Evolutionary conservation across 192 early-diverging fungal species (phyloP), one percentile per base, ranked within the genome.

Genomic region (Entophlyctis helioformis): DNA sequence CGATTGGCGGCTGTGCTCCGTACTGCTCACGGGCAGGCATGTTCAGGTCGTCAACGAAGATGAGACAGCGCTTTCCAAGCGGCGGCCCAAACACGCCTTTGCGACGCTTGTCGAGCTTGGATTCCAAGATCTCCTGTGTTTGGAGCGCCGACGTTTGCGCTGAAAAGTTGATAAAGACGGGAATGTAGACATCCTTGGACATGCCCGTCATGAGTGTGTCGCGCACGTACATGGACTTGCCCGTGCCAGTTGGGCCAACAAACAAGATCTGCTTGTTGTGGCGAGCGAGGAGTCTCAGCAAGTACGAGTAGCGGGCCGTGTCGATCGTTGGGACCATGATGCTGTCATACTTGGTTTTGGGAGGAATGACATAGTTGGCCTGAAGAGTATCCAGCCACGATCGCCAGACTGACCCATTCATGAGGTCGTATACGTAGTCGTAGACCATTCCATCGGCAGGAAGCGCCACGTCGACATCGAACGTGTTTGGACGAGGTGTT

Each of bases 1-100:
- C 74, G 32, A 77, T 77, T n/a, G 74, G 74, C 13, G 74, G 74
- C 42, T 77, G 74, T 6, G 74, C 74, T 8, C 74, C 74, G 44
- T 77, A 77, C 34, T 46, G 39, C 46, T 77, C 74, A 21, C 68
- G 50, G 13, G 71, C 67, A 8, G 74, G 74, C 74, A 77, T 77
- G 60, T 77, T 77, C 44, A 77, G 46, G 51, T 77, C 74, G 47
- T 77, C 74, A 1, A 77, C 72, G 54, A 77, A 77, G 22, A 77
- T 66, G 20, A 77, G 44, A 15, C 53, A 51, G 41, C 50, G 57
- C 42, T 77, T 77, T n/a, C 74, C 74, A 34, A 72, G 37, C 2
- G 69, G 58, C 3, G 74, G 72, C 4, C 74, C 74, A 63, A 65
- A 72, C 1, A 77, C 74, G 1, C 74, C 74, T 48, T 77, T 77